Evolutionary conservation across 495 filamentous ascomycete genomes (phyloP), one percentile per base, ranked within the genome.

Genomic region (Trichoderma reesei): DNA sequence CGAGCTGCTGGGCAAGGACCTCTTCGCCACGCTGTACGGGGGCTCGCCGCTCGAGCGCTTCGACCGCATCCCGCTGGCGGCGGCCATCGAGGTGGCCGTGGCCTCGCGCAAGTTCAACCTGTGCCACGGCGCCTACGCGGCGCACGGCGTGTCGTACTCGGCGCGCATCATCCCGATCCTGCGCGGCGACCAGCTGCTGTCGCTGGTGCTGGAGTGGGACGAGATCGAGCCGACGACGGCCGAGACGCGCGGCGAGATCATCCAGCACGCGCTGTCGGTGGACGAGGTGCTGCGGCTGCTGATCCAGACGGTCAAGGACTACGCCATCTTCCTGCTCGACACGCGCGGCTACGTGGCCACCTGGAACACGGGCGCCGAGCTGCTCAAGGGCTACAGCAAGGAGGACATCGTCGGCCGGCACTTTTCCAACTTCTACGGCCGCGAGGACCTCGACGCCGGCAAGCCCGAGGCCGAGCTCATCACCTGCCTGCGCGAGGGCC

Each of bases 241-340:
- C 8, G 66, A 65, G 5, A 54, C 72, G 46, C 73, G 71, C 63
- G 75, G 80, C 59, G 78, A 82, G 10, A 63, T 75, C 0, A 78
- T 78, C 65, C 68, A 79, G 41, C 82, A 67, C 2, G 69, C 72
- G 38, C 68, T 76, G 0, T 71, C 75, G 6, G 72, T 67, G 41
- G 72, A 85, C 64, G 84, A 87, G 68, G 84, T 82, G 0, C 85
- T 85, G 67, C 81, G 79, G n/a, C 79, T 85, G 46, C 72, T 88
- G 8, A 75, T 88, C n/a, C 79, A 87, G 64, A 82, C 81, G 0
- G 83, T 87, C 64, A 85, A 84, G 68, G 85, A 87, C 65, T 88
- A 87, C 66, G 85, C 84, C 56, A 88, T 88, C 64, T 88, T 87
- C 68, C 83, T 88, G 71, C 75, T 88, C 41, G 84, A 88, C 63